These are phyloP conservation scores for Dothideomycetes sp. DNA, from an alignment of 2,329 filamentous ascomycete genomes.

Conservation along the genomic window DNA sequence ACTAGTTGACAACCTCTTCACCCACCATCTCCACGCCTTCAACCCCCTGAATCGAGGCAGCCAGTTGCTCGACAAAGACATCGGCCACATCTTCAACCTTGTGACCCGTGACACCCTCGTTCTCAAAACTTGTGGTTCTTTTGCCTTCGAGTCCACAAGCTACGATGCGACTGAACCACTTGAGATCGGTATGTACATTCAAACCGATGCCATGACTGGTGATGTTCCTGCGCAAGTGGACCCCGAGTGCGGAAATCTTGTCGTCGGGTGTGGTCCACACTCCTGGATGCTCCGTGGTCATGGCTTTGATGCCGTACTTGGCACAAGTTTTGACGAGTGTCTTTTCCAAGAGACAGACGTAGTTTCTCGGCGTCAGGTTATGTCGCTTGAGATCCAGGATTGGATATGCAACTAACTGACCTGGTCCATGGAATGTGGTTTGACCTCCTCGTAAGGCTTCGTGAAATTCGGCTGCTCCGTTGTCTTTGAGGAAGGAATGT, in stretches of 20 bases:
- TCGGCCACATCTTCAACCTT: constrained; percentile 31
- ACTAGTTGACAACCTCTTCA: constrained; percentile 10
- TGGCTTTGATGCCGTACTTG: constrained; percentile 51
- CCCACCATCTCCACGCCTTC: constrained; percentile 18
- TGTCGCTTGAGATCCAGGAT: constrained; percentile 71
- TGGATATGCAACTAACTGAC: constrained; percentile 87
- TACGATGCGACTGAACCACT: constrained; percentile 67
- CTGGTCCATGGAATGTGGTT: constrained; percentile 90
- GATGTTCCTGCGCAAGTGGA: constrained; percentile 79
- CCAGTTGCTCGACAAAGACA: constrained; percentile 34
- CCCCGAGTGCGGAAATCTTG: constrained; percentile 85
- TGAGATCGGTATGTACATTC: constrained; percentile 58
- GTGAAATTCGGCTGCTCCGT: constrained; percentile 50
- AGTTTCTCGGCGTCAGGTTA: constrained; percentile 60
- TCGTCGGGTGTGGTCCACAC: constrained; percentile 56
- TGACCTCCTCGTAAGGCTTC: constrained; percentile 76
- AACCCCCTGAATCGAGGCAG: constrained; percentile 21
- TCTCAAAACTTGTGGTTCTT: constrained; percentile 63
- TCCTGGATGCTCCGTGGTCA: constrained; percentile 66
- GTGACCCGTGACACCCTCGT: constrained; percentile 36
- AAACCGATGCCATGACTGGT: constrained; percentile 77
- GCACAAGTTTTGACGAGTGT: constrained; percentile 60
- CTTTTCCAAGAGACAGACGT: constrained; percentile 70
- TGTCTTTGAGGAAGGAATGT: constrained; percentile 29
- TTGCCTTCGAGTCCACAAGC: constrained; percentile 80